phyloP scores from a whole-genome alignment of 1,284 basidiomycete genomes.

The Tilletiopsis washingtonensis region DNA sequence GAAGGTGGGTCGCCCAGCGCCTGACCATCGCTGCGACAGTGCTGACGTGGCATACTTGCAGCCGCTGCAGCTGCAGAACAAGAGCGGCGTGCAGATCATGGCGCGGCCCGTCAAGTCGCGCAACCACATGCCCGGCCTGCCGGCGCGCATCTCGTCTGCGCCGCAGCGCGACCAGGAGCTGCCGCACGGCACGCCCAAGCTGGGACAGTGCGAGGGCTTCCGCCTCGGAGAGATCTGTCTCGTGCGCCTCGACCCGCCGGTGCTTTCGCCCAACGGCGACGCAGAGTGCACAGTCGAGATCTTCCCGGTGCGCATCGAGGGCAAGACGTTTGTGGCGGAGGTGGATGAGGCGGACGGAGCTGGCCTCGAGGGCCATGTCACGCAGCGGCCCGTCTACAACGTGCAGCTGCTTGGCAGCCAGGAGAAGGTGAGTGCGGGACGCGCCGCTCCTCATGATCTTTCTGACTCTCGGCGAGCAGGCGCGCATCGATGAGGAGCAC shows the following conservation, averaged over 20 bases:
- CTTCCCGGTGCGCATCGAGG: no score
- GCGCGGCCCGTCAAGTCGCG: no score
- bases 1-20: background rate
- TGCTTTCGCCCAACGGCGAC: slow-evolving; percentile 10
- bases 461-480: no score
- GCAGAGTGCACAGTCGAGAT: slow-evolving; percentile 10
- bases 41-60: no score
- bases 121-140: slow-evolving; percentile 12
- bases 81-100: no score
- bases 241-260: slow-evolving; percentile 15
- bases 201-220: slow-evolving; percentile 23
- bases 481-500: slow-evolving; percentile 7
- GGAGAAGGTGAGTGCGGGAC: slow-evolving; percentile 18
- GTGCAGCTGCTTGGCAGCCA: slow-evolving; percentile 19
- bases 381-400: slow-evolving; percentile 6
- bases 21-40: background rate
- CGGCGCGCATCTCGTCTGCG: slow-evolving; percentile 10
- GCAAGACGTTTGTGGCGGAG: no score
- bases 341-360: no score
- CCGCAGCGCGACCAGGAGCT: slow-evolving; percentile 18
- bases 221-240: slow-evolving; percentile 23
- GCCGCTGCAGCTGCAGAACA: no score
- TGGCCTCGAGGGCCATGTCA: no score
- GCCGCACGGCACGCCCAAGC: background rate
- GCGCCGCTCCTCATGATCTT: no score